Evolutionary conservation across 768 basidiomycete species (phyloP).

Genomic region (Amanita subjunquillea): DNA sequence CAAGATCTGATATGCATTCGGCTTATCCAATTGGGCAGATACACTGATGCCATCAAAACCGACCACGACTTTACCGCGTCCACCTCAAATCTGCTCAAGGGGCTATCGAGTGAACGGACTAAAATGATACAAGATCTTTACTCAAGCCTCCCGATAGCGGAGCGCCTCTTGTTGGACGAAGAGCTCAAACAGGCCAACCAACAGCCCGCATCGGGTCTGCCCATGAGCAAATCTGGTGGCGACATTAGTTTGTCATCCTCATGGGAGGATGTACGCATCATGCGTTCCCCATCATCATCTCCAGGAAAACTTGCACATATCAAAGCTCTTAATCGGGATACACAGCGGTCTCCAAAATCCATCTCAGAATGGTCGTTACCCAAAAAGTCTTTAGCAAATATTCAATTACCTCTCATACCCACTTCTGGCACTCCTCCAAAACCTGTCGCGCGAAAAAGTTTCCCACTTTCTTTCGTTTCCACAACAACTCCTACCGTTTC

Average conservation of each 20-base stretch:
- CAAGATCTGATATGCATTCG: slow-evolving; percentile 78
- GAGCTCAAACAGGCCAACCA: slow-evolving; percentile 33
- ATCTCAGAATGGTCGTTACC: slow-evolving; percentile 19
- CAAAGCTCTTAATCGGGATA: slow-evolving; percentile 15
- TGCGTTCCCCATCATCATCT: slow-evolving; percentile 9
- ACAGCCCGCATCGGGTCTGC: slow-evolving; percentile 5
- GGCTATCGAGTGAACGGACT: slow-evolving; percentile 43
- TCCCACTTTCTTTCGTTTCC: slow-evolving; percentile 6
- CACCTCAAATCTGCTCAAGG: slow-evolving; percentile 26
- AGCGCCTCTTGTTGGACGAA: slow-evolving; percentile 51
- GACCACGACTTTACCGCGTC: slow-evolving; percentile 50
- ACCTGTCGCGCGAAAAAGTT: slow-evolving; percentile 20
- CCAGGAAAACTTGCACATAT: slow-evolving; percentile 14
- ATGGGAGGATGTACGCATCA: slow-evolving; percentile 49
- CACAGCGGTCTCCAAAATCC: slow-evolving; percentile 12
- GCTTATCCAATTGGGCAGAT: slow-evolving; percentile 62
- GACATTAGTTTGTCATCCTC: slow-evolving; percentile 38
- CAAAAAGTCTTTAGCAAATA: slow-evolving; percentile 11
- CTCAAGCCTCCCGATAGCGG: slow-evolving; percentile 47
- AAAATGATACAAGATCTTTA: slow-evolving; percentile 66
- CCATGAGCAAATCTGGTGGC: slow-evolving; percentile 10
- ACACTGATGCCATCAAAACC: slow-evolving; percentile 64
- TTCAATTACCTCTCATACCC: slow-evolving; percentile 14
- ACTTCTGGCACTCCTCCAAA: slow-evolving; percentile 6
- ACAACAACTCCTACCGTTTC: not conserved